Conservation (phyloP, 1,284 basidiomycete genomes). For the Ganoderma meredithae region DNA sequence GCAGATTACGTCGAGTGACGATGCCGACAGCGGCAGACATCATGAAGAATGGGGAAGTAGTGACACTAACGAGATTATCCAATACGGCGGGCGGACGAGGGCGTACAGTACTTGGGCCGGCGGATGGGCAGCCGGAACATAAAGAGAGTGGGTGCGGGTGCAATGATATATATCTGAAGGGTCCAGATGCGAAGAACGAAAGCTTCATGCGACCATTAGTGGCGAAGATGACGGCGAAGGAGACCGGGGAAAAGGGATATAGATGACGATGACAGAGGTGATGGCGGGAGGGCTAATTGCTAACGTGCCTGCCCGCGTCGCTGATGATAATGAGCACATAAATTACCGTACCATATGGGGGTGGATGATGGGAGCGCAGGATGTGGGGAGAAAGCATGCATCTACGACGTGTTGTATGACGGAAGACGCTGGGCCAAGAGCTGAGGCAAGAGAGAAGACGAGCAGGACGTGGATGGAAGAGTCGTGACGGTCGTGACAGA, state of each 20-base stretch:
- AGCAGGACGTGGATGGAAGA: neutral
- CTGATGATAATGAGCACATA: slow-evolving; percentile 30
- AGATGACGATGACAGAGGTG: neutral
- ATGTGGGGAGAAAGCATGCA: neutral
- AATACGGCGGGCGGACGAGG: neutral
- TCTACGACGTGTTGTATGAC: neutral
- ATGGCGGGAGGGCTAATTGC: neutral
- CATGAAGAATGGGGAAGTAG: neutral
- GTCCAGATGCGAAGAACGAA: neutral
- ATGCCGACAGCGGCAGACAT: neutral
- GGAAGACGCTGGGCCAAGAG: neutral
- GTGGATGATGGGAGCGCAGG: neutral
- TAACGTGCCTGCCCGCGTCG: slow-evolving; percentile 3
- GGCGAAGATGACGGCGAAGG: neutral
- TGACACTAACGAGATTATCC: neutral
- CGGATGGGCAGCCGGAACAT: neutral
- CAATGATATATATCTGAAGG: neutral
- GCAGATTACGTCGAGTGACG: neutral
- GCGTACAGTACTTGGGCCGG: neutral
- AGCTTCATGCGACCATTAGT: neutral
- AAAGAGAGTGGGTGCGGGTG: neutral
- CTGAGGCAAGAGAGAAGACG: neutral
- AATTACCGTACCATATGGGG: slow-evolving; percentile 21
- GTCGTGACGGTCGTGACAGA: slow-evolving; percentile 28
- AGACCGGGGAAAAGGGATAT: neutral